Percentiles rank a stretch among this genome's conserved stretches.
These are phyloP conservation scores for Hypomyces rosellus DNA, from an alignment of 2,329 filamentous ascomycete genomes.

Conservation along the genomic window DNA sequence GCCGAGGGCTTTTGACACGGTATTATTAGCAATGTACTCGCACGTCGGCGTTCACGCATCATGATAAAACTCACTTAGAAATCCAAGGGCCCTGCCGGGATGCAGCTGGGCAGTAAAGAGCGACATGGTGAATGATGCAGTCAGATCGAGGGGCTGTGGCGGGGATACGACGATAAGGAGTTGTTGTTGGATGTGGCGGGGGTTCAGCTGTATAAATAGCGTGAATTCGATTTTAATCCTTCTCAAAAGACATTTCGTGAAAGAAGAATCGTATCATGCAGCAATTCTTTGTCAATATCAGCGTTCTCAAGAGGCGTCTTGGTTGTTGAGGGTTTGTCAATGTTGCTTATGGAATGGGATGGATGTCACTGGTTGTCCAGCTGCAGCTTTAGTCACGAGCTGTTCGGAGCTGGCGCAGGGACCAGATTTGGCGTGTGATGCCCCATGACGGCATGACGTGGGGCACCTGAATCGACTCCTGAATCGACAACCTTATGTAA, in stretches of 20 bases:
- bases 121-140: slow-evolving; percentile 30
- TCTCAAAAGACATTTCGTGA: background rate
- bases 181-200: background rate
- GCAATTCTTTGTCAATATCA: no score
- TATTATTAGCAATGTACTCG: background rate
- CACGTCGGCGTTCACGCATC: no score
- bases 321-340: no score
- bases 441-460: slow-evolving; percentile 12
- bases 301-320: no score
- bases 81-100: slow-evolving; percentile 61
- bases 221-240: background rate
- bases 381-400: slow-evolving; percentile 10
- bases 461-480: slow-evolving; percentile 6
- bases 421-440: slow-evolving; percentile 7
- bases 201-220: background rate
- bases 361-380: slow-evolving; percentile 1
- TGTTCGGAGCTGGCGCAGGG: slow-evolving; percentile 10
- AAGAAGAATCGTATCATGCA: background rate
- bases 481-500: slow-evolving; percentile 6
- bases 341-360: background rate
- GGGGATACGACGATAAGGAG: background rate
- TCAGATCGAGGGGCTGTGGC: background rate
- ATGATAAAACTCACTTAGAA: slow-evolving; percentile 35
- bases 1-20: slow-evolving; percentile 61
- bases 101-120: slow-evolving; percentile 56